Conservation (phyloP, 2,329 filamentous ascomycete genomes). For the Fusarium ambrosium region DNA sequence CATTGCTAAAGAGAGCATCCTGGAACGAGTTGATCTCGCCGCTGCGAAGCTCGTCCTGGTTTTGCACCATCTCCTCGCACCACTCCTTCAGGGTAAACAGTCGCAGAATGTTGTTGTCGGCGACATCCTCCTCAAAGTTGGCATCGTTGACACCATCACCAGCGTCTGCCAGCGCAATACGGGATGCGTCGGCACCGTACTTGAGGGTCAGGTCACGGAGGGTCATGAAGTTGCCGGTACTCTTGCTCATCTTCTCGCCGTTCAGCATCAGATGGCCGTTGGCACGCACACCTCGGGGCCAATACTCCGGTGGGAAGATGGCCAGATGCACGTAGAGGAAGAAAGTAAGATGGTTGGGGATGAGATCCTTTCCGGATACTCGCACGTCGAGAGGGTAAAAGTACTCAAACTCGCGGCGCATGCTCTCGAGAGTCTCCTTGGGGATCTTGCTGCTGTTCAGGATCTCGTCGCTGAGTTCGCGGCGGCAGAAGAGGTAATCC, state of each 20-base stretch:
- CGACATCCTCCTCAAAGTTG: constrained; percentile 96
- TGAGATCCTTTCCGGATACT: constrained; percentile 91
- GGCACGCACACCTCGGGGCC: constrained; percentile 86
- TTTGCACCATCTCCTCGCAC: constrained; percentile 87
- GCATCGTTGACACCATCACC: constrained; percentile 95
- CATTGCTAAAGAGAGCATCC: constrained; percentile 92
- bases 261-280: constrained; percentile 97
- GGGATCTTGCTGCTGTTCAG: constrained; percentile 77
- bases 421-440: constrained; percentile 78
- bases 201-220: constrained; percentile 88
- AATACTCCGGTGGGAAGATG: constrained; percentile 88
- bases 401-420: constrained; percentile 95
- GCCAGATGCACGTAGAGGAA: constrained; percentile 95
- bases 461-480: constrained; percentile 76
- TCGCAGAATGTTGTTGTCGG: constrained; percentile 90
- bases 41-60: constrained; percentile 77
- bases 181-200: constrained; percentile 92
- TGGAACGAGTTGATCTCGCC: constrained; percentile 83
- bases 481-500: constrained; percentile 93
- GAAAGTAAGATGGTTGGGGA: constrained; percentile 95
- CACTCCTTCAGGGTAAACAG: constrained; percentile 87
- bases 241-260: constrained; percentile 99
- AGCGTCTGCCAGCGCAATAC: constrained; percentile 92
- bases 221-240: constrained; percentile 96
- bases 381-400: constrained; percentile 95